Percentiles rank a stretch among this genome's conserved stretches.
Conservation (phyloP, 306 rosid genomes). For the Spatholobus suberectus region DNA sequence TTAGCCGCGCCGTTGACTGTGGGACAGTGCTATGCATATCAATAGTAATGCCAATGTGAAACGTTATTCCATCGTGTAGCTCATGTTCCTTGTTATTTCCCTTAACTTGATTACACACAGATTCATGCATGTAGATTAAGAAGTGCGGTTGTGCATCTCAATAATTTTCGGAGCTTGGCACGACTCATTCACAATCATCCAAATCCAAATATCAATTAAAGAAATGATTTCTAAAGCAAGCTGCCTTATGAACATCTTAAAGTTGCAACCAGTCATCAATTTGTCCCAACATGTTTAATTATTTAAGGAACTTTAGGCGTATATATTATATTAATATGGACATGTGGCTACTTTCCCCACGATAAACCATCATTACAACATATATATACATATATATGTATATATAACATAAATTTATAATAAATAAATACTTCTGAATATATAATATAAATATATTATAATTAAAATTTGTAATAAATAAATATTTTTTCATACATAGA, state of each 20-base stretch:
- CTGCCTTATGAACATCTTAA: not conserved
- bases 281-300: slow-evolving; percentile 25
- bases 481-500: too few species aligned
- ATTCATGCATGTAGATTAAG: slow-evolving; percentile 41
- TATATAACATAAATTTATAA: too few species aligned
- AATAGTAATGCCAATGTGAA: not conserved
- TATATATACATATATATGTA: too few species aligned
- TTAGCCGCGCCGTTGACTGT: not conserved
- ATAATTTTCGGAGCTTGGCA: slow-evolving; percentile 52
- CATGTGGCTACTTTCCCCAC: not conserved
- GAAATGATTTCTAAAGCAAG: not conserved
- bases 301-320: slow-evolving; percentile 3
- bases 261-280: slow-evolving; percentile 25
- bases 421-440: too few species aligned
- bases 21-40: not conserved
- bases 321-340: not conserved
- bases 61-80: slow-evolving; percentile 36
- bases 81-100: slow-evolving; percentile 38
- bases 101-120: slow-evolving; percentile 9
- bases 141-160: slow-evolving; percentile 18
- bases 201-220: slow-evolving; percentile 19
- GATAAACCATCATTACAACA: not conserved
- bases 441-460: too few species aligned
- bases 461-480: too few species aligned
- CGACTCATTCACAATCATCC: slow-evolving; percentile 40